Evolutionary conservation across 2,329 filamentous ascomycete genomes (phyloP), one percentile per base, ranked within the genome.

Genomic region (Fusarium robinianum): DNA sequence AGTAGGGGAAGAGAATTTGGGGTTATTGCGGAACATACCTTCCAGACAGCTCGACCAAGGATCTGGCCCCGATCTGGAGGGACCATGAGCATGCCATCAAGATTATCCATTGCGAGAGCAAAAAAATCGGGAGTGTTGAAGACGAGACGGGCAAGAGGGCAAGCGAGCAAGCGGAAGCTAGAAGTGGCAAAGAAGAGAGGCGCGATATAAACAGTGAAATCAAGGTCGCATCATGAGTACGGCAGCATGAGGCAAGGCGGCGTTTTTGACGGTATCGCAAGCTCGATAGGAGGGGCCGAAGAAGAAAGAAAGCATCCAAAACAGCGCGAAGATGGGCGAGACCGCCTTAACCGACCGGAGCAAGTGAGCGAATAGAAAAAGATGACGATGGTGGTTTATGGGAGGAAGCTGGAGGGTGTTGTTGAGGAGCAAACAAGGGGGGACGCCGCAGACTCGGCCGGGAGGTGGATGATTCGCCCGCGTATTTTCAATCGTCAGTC

Each of bases 41-140:
- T 79, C 76, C 76, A 79, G 32, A 72, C 56, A 34, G 75, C 70
- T 52, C 75, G 67, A 29, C 75, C 74, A 36, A 79, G 69, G 29
- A 79, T 74, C 49, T 75, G 73, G 40, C 69, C 70, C 35, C 76
- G 67, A 40, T 79, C 76, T 23, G 76, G 76, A 29, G 76, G 76
- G 25, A 76, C 70, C 58, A 77, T 61, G 57, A 79, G 67, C 47
- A 72, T 60, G 19, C 76, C 76, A 51, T 77, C 74, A 38, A 73
- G 58, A 46, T 55, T 61, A 24, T 72, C 69, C 67, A 71, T 71
- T 49, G 46, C 58, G 36, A 41, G 39, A 29, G 30, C 22, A 29
- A 38, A 26, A 24, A 23, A 15, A 37, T 12, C 18, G 37, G 19
- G 18, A 27, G 17, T 23, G 42, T 24, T 25, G 19, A 15, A 31